These are phyloP conservation scores for Glarea lozoyensis DNA, from an alignment of 495 filamentous ascomycete genomes.

Conservation along the genomic window DNA sequence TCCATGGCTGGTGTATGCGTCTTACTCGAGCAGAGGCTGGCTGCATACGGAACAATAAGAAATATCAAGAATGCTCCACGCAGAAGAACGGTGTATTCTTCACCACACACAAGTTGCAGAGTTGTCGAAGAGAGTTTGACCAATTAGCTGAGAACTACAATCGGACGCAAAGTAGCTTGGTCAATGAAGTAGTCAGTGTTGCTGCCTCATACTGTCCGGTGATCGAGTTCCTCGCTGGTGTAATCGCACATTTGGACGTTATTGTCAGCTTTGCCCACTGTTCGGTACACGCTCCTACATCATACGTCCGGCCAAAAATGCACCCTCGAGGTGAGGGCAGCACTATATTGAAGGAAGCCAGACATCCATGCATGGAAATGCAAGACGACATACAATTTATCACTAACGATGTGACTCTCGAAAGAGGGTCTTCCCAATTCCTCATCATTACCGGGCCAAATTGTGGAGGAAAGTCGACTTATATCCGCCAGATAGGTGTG, in stretches of 20 bases:
- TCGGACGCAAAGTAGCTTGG: slow-evolving; percentile 83
- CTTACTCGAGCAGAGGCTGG: slow-evolving; percentile 85
- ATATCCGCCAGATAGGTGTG: slow-evolving; percentile 95
- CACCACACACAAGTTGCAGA: slow-evolving; percentile 77
- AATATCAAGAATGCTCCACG: slow-evolving; percentile 92
- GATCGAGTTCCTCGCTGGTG: slow-evolving; percentile 77
- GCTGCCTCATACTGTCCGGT: slow-evolving; percentile 93
- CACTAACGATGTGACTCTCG: slow-evolving; percentile 86
- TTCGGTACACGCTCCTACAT: slow-evolving; percentile 83
- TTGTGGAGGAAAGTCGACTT: slow-evolving; percentile 98
- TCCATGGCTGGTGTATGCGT: slow-evolving; percentile 95
- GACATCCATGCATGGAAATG: slow-evolving; percentile 98
- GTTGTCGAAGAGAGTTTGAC: slow-evolving; percentile 81
- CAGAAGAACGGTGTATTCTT: slow-evolving; percentile 99
- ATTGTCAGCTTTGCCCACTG: slow-evolving; percentile 93
- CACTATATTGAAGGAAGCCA: slow-evolving; percentile 83
- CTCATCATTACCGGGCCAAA: slow-evolving; percentile 97
- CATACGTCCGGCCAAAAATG: slow-evolving; percentile 87
- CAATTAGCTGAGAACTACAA: slow-evolving; percentile 95
- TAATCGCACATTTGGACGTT: slow-evolving; percentile 92
- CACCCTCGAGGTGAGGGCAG: slow-evolving; percentile 85
- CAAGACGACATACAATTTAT: slow-evolving; percentile 98
- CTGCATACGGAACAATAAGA: slow-evolving; percentile 82
- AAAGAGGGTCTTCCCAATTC: slow-evolving; percentile 77
- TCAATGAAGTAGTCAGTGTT: slow-evolving; percentile 86